These are phyloP conservation scores for Entomortierella beljakovae DNA, from an alignment of 192 early-diverging fungal species.

Conservation along the genomic window DNA sequence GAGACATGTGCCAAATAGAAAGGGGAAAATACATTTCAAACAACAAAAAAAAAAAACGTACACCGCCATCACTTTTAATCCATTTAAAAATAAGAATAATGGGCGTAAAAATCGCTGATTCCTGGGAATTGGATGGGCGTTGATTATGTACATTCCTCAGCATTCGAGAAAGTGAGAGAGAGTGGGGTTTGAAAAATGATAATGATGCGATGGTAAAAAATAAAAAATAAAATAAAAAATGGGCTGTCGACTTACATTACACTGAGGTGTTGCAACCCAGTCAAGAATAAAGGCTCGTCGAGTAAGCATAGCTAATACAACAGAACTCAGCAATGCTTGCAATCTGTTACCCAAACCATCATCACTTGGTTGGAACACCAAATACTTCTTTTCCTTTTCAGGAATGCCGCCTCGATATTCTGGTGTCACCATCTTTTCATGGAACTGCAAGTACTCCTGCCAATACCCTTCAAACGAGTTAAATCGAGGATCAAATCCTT, in stretches of 20 bases:
- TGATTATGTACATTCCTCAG: too few relatives aligned
- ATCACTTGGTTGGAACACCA: conserved; percentile 49
- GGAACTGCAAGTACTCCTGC: conserved; percentile 49
- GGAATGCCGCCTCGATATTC: conserved; percentile 28
- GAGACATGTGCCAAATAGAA: too few relatives aligned
- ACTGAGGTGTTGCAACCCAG: conserved; percentile 46
- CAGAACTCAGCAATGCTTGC: conserved; percentile 42
- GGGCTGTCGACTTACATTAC: conserved; percentile 56
- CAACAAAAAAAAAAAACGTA: too few relatives aligned
- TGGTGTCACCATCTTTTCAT: conserved; percentile 28
- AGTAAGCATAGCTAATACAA: conserved; percentile 40
- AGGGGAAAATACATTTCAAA: too few relatives aligned
- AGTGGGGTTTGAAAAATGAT: too few relatives aligned
- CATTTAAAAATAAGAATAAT: too few relatives aligned
- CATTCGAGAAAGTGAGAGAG: too few relatives aligned
- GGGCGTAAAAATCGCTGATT: too few relatives aligned
- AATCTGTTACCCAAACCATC: conserved; percentile 48
- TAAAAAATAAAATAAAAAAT: background rate
- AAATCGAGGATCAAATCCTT: conserved; percentile 7
- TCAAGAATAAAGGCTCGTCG: conserved; percentile 43
- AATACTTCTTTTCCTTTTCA: conserved; percentile 20
- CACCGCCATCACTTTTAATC: too few relatives aligned
- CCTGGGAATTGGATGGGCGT: too few relatives aligned
- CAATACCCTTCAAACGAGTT: conserved; percentile 39
- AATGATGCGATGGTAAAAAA: background rate